These are phyloP conservation scores for Venturia effusa DNA, from an alignment of 2,329 filamentous ascomycete species.

Conservation along the genomic window DNA sequence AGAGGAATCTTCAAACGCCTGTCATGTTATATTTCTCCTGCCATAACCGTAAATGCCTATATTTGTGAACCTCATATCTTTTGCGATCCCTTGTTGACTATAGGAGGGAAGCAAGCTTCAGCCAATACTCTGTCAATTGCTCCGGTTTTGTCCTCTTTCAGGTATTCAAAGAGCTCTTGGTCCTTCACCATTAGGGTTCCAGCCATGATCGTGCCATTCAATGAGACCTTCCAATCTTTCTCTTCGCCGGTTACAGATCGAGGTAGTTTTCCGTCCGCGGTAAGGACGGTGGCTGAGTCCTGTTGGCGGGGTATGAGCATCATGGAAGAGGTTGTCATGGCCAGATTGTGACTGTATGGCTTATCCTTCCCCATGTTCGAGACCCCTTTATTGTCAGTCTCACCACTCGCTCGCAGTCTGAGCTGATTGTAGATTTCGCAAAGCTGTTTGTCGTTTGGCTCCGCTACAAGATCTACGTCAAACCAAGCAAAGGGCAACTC, in stretches of 20 bases:
- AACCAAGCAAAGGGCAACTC: not conserved
- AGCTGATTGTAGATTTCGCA: not conserved
- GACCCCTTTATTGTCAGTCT: not conserved
- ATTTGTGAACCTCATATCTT: not conserved
- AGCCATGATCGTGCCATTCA: slow-evolving; percentile 47
- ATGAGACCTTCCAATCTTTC: slow-evolving; percentile 32
- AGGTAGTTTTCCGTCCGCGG: slow-evolving; percentile 32
- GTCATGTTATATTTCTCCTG: not conserved
- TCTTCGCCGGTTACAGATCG: slow-evolving; percentile 25
- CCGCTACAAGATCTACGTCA: not conserved
- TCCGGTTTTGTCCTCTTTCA: slow-evolving; percentile 28
- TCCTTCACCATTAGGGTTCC: slow-evolving; percentile 50
- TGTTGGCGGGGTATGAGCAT: slow-evolving; percentile 39
- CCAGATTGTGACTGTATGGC: slow-evolving; percentile 47
- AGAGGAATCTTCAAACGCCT: not conserved
- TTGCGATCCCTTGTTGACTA: not conserved
- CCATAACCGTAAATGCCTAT: not conserved
- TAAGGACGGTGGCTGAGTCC: not conserved
- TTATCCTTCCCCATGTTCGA: not conserved
- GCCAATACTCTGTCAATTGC: slow-evolving; percentile 33
- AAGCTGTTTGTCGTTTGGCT: not conserved
- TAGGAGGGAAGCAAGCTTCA: slow-evolving; percentile 28
- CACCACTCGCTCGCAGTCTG: not conserved
- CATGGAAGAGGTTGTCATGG: slow-evolving; percentile 44
- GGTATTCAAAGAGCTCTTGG: slow-evolving; percentile 40